Evolutionary conservation across 768 basidiomycete species (phyloP), one percentile per base, ranked within the genome.

Genomic region (Boletus sp.): DNA sequence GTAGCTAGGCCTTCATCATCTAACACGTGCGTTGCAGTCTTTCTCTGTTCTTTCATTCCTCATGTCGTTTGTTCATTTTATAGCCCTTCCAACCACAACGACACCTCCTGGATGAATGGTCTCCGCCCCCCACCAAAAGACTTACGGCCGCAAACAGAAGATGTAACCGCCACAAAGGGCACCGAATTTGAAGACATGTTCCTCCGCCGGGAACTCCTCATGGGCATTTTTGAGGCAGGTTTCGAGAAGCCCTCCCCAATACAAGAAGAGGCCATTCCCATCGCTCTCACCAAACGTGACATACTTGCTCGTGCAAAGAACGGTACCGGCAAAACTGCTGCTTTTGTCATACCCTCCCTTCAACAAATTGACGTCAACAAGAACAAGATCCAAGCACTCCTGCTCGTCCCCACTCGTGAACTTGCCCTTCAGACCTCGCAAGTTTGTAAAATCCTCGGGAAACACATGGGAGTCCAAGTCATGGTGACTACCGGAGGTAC

Each of bases 401-500:
- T 99, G 58, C 90, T 99, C 61, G 96, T 98, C 46, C 96, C 96
- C 39, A 99, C 96, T n/a, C 91, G 96, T 63, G 96, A 99, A 78
- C 85, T 99, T 37, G 97, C 96, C 8, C 82, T 99, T 47, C 96
- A 98, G 76, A 99, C 97, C 12, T 86, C 92, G n/a, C 97, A 98
- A 79, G 97, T 99, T 49, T 95, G 93, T 79, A 98, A 98, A 77
- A 92, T 81, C 30, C 86, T 98, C 56, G 94, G 94, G 51, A 97
- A 98, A 71, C 96, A 99, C 67, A 89, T 98, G 84, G 87, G 85
- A 52, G 70, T 93, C 33, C 92, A 98, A 75, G 93, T 99, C 73
- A 99, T 99, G 96, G 97, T 98, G 51, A 97, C 97, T 53, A 99
- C 97, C 1, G 96, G 96, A 54, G 96, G 96, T 18, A 98, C 97